phyloP scores from a whole-genome alignment of 164 flowering plant species.

The Brasenia schreberi region DNA sequence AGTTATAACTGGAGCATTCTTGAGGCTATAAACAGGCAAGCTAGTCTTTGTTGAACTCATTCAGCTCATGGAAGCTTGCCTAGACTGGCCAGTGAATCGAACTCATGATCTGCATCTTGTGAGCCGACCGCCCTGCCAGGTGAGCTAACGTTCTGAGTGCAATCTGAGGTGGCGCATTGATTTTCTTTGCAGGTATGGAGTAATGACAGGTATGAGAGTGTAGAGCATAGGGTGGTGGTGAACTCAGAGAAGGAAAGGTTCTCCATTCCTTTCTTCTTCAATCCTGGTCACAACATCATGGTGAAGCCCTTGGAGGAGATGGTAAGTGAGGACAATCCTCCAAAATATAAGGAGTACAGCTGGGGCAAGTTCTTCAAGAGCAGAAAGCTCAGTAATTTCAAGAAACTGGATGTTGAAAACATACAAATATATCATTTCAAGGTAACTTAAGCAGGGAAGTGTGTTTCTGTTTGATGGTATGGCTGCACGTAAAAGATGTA shows the following conservation, averaged over 20 bases:
- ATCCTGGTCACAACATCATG: constrained; percentile 24
- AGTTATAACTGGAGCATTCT: no score
- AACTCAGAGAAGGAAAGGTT: constrained; percentile 44
- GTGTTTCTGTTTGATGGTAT: neutral
- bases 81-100: no score
- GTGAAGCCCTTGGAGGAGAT: constrained; percentile 54
- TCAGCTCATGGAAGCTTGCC: no score
- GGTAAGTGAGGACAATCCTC: constrained; percentile 13
- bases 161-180: no score
- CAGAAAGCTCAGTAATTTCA: constrained; percentile 25
- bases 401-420: constrained; percentile 33
- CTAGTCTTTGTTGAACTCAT: no score
- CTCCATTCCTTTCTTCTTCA: constrained; percentile 55
- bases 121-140: no score
- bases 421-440: constrained; percentile 31
- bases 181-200: constrained; percentile 30
- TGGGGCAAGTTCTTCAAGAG: constrained; percentile 30
- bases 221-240: constrained; percentile 56
- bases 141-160: no score
- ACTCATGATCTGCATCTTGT: no score
- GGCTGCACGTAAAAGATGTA: no score
- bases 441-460: constrained; percentile 1
- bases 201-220: constrained; percentile 50
- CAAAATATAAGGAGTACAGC: constrained; percentile 25
- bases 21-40: no score